Conservation (phyloP, 2,329 filamentous ascomycete genomes). For the Talaromyces rugulosus region DNA sequence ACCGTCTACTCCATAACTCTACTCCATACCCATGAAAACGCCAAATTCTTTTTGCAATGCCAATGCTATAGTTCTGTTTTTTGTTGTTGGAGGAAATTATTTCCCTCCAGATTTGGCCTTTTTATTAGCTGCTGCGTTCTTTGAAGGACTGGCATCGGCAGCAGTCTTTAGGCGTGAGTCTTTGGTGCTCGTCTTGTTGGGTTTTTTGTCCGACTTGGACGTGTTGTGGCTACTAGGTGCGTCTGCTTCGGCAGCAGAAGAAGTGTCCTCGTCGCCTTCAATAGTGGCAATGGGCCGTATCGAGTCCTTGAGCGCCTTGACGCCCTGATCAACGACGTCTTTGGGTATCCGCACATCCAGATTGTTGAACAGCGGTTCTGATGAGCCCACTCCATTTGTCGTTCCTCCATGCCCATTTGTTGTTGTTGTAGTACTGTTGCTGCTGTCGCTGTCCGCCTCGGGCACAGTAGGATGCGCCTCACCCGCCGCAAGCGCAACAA, state of each 20-base stretch:
- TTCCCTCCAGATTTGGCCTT: conserved; percentile 10
- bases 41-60: neutral
- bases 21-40: conserved; percentile 1
- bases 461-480: conserved; percentile 24
- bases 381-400: conserved; percentile 17
- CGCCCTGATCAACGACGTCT: conserved; percentile 47
- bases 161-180: neutral
- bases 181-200: conserved; percentile 6
- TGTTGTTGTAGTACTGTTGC: neutral
- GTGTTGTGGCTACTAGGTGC: conserved; percentile 9
- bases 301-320: conserved; percentile 49
- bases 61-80: neutral
- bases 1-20: neutral
- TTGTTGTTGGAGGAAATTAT: neutral
- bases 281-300: conserved; percentile 48
- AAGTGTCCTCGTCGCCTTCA: conserved; percentile 31
- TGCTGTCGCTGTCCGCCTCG: conserved; percentile 7
- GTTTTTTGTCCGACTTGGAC: conserved; percentile 9
- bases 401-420: conserved; percentile 15
- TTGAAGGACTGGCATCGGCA: conserved; percentile 6
- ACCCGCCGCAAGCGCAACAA: conserved; percentile 45
- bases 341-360: conserved; percentile 48
- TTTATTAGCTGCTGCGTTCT: conserved; percentile 8
- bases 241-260: conserved; percentile 1
- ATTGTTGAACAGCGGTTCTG: conserved; percentile 29